Evolutionary conservation across 805 yeast genomes (phyloP).

Genomic region (Trichomonascus vanleenenianus): DNA sequence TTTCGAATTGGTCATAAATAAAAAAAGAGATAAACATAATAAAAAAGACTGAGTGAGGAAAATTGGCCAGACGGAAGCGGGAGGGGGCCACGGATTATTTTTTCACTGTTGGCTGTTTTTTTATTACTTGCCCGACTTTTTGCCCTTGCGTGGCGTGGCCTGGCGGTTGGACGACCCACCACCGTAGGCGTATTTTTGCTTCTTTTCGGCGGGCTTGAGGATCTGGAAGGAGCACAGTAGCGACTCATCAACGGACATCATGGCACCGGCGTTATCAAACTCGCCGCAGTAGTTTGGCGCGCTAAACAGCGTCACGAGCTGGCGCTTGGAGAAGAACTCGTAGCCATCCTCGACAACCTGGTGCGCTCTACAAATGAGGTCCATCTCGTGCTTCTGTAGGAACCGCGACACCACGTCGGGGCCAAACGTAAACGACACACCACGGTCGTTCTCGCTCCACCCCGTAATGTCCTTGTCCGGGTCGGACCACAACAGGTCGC

Average conservation of each 20-base stretch:
- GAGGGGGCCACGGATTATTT: not conserved
- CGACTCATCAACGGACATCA: conserved; percentile 98
- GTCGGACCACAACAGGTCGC: conserved; percentile 97
- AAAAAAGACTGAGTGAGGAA: no score
- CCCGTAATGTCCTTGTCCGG: conserved; percentile 98
- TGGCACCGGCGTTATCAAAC: conserved; percentile 98
- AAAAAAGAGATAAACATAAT: not conserved
- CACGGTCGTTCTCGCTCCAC: conserved; percentile 98
- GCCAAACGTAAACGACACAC: conserved; percentile 99
- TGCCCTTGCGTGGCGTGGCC: conserved; percentile 49
- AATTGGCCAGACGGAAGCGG: no score
- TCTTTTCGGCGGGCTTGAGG: conserved; percentile 96
- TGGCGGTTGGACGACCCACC: conserved; percentile 36
- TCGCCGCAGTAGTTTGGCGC: conserved; percentile 99
- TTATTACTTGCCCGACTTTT: conserved; percentile 16
- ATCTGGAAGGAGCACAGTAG: conserved; percentile 86
- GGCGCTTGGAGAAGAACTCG: conserved; percentile 93
- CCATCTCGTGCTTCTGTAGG: conserved; percentile 96
- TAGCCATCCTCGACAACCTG: conserved; percentile 99
- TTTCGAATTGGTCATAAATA: not conserved
- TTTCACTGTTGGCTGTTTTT: not conserved
- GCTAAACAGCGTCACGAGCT: conserved; percentile 86
- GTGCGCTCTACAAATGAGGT: conserved; percentile 95
- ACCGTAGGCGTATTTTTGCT: conserved; percentile 53
- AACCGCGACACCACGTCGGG: conserved; percentile 97